Conservation (phyloP, 768 basidiomycete species). For the Amanita polypyramis region DNA sequence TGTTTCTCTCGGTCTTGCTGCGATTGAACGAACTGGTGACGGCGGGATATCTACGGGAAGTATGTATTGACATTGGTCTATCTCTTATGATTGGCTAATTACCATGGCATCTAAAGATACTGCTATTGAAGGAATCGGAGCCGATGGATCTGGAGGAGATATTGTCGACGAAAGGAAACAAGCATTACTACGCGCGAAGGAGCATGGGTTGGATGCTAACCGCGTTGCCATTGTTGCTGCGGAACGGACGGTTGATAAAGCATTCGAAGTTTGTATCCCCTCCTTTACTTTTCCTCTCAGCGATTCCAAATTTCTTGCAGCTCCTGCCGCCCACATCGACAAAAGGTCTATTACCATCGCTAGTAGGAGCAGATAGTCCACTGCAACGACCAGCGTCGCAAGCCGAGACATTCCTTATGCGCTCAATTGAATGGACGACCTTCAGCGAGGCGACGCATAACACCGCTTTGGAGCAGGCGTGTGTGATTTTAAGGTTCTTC, state of each 20-base stretch:
- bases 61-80: too few species aligned
- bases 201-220: slow-evolving; percentile 77
- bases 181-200: slow-evolving; percentile 66
- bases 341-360: slow-evolving; percentile 49
- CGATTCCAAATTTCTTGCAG: slow-evolving; percentile 21
- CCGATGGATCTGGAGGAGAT: not conserved
- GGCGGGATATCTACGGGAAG: not conserved
- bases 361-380: slow-evolving; percentile 25
- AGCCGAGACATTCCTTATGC: slow-evolving; percentile 55
- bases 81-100: not conserved
- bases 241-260: slow-evolving; percentile 62
- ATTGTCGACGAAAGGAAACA: slow-evolving; percentile 54
- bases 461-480: slow-evolving; percentile 78
- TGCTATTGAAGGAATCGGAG: not conserved
- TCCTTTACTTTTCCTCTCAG: not conserved
- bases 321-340: slow-evolving; percentile 32
- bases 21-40: slow-evolving; percentile 7
- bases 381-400: slow-evolving; percentile 47
- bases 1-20: slow-evolving; percentile 57
- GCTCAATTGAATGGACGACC: slow-evolving; percentile 91
- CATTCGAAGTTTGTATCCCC: slow-evolving; percentile 41
- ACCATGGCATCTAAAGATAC: not conserved
- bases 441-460: slow-evolving; percentile 63
- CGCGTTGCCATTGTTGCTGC: slow-evolving; percentile 76
- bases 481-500: slow-evolving; percentile 83